Evolutionary conservation across 2,329 filamentous ascomycete genomes (phyloP).

Genomic region (Penicillium capsulatum): DNA sequence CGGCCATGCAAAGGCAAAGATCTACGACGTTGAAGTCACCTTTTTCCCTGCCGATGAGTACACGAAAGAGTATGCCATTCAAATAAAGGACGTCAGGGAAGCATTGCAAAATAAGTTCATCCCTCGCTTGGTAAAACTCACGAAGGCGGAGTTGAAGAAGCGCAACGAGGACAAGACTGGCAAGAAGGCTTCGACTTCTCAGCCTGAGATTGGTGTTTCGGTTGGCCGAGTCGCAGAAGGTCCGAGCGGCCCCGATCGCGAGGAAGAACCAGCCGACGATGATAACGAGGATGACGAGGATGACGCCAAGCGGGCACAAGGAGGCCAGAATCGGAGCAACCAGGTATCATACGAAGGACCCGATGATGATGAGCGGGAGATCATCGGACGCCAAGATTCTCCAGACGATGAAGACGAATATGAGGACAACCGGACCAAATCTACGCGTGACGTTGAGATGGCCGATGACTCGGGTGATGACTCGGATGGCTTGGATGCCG

Average conservation of each 20-base stretch:
- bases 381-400: constrained; percentile 61
- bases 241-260: constrained; percentile 45
- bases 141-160: constrained; percentile 75
- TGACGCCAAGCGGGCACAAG: constrained; percentile 61
- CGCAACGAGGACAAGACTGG: constrained; percentile 59
- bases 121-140: constrained; percentile 63
- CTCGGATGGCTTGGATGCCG: constrained; percentile 39
- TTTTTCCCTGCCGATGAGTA: constrained; percentile 87
- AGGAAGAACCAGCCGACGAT: constrained; percentile 61
- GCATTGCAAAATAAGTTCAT: constrained; percentile 80
- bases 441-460: constrained; percentile 36
- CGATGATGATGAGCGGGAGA: constrained; percentile 84
- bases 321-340: constrained; percentile 65
- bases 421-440: constrained; percentile 37
- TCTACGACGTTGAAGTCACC: constrained; percentile 74
- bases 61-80: constrained; percentile 77
- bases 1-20: constrained; percentile 68
- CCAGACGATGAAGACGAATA: constrained; percentile 52
- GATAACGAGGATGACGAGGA: constrained; percentile 76
- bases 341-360: constrained; percentile 87
- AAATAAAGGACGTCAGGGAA: constrained; percentile 67
- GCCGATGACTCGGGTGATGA: constrained; percentile 38
- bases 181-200: constrained; percentile 59
- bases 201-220: constrained; percentile 69
- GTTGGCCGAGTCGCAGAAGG: constrained; percentile 54